These are phyloP conservation scores for Sphaerostilbella broomeana DNA, from an alignment of 2,329 filamentous ascomycete genomes.

Conservation along the genomic window DNA sequence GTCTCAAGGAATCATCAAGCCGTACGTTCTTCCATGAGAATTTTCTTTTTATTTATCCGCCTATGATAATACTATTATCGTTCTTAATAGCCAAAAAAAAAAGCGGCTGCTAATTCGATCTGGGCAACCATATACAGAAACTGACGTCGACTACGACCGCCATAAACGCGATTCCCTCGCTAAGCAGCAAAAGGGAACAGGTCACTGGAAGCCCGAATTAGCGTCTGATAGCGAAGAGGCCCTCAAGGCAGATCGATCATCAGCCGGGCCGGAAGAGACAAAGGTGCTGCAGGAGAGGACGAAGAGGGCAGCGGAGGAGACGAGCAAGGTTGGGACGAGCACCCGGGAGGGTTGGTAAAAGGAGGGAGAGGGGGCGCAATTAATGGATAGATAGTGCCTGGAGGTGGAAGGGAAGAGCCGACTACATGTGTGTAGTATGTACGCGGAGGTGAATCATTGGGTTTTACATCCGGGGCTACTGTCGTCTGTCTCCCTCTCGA, in stretches of 20 bases:
- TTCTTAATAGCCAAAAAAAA: too few relatives aligned
- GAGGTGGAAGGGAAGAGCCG: too few relatives aligned
- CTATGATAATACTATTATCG: too few relatives aligned
- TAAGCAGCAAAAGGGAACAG: constrained; percentile 64
- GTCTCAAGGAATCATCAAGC: constrained; percentile 33
- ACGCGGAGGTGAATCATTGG: too few relatives aligned
- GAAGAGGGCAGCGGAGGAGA: constrained; percentile 44
- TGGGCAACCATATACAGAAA: too few relatives aligned
- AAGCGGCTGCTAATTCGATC: not conserved
- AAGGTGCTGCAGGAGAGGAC: constrained; percentile 53
- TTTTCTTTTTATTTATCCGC: not conserved
- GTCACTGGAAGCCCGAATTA: constrained; percentile 70
- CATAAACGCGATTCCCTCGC: constrained; percentile 55
- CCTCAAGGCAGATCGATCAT: constrained; percentile 57
- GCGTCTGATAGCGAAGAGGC: constrained; percentile 74
- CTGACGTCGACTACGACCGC: constrained; percentile 41
- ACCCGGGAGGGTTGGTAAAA: constrained; percentile 27
- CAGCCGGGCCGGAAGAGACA: constrained; percentile 31
- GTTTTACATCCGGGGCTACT: too few relatives aligned
- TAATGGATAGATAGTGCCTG: not conserved
- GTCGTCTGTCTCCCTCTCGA: too few relatives aligned
- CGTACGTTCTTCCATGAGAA: constrained; percentile 22
- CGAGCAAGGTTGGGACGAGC: constrained; percentile 41
- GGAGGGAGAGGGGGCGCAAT: not conserved
- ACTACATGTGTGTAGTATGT: too few relatives aligned